Conservation (phyloP, 257 asterid species). For the Solanum gracilifrons region DNA sequence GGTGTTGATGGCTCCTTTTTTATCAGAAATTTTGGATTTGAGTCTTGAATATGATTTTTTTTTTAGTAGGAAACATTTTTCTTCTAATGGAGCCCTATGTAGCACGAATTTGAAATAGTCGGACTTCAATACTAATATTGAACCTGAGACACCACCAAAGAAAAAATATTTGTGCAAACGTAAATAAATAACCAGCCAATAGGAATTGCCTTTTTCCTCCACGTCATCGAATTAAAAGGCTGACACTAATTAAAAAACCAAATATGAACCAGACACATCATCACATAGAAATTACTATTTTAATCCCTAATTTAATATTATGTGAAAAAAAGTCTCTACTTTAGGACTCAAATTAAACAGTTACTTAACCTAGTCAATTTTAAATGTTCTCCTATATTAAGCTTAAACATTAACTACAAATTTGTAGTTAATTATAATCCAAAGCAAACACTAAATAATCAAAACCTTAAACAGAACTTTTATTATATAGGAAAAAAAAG, state of each 20-base stretch:
- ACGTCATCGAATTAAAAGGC: not conserved
- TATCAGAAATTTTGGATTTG: too few species aligned
- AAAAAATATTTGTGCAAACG: not conserved
- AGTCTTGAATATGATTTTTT: too few species aligned
- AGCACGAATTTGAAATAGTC: accelerated
- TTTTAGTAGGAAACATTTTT: too few species aligned
- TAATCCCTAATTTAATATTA: not conserved
- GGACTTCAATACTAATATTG: too few species aligned
- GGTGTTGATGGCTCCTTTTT: not conserved
- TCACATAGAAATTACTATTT: not conserved
- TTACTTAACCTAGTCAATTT: not conserved
- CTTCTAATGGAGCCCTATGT: accelerated
- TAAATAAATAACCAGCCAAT: not conserved
- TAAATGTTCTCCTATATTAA: not conserved
- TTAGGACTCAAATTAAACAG: not conserved
- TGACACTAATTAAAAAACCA: not conserved
- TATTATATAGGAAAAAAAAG: not conserved
- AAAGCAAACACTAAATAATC: not conserved
- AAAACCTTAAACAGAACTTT: not conserved
- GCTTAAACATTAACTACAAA: not conserved
- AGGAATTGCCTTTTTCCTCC: not conserved
- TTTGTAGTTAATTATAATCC: not conserved
- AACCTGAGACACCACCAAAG: not conserved
- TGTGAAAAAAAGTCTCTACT: not conserved
- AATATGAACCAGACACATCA: not conserved